Evolutionary conservation across 768 basidiomycete species (phyloP).

Genomic region (Rhodocollybia butyracea): DNA sequence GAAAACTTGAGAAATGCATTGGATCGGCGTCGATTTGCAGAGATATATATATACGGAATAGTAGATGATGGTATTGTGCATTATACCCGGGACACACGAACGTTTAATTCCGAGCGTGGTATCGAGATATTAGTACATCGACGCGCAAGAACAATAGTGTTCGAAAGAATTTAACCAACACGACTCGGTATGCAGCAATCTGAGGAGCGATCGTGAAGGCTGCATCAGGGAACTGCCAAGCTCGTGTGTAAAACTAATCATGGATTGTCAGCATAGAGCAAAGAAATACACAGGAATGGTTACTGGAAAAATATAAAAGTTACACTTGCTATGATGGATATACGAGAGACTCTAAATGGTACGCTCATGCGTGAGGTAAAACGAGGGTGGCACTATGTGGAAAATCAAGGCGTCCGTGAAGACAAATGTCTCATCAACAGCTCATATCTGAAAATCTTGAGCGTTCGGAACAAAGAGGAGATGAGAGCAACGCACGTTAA

Average conservation of each 20-base stretch:
- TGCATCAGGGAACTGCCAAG: too few species aligned
- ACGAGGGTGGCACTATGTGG: background rate
- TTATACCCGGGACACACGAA: too few species aligned
- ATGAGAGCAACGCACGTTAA: constrained; percentile 59
- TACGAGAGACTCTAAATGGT: background rate
- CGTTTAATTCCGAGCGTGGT: too few species aligned
- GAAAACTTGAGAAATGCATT: background rate
- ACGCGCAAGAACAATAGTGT: too few species aligned
- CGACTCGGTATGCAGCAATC: too few species aligned
- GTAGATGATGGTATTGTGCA: too few species aligned
- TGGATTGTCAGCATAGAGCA: background rate
- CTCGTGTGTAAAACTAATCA: too few species aligned
- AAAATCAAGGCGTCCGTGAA: constrained; percentile 25
- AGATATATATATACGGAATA: too few species aligned
- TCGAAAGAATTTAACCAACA: too few species aligned
- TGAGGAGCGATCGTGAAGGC: too few species aligned
- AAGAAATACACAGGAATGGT: constrained; percentile 7
- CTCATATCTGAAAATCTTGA: constrained; percentile 38
- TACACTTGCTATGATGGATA: constrained; percentile 10
- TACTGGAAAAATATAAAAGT: constrained; percentile 9
- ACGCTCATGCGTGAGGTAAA: background rate
- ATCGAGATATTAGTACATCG: too few species aligned
- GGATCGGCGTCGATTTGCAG: too few species aligned
- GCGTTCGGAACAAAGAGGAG: background rate
- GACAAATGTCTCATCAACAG: constrained; percentile 51